Conservation (phyloP, 345 rosid species). For the Anastatica hierochuntica region DNA sequence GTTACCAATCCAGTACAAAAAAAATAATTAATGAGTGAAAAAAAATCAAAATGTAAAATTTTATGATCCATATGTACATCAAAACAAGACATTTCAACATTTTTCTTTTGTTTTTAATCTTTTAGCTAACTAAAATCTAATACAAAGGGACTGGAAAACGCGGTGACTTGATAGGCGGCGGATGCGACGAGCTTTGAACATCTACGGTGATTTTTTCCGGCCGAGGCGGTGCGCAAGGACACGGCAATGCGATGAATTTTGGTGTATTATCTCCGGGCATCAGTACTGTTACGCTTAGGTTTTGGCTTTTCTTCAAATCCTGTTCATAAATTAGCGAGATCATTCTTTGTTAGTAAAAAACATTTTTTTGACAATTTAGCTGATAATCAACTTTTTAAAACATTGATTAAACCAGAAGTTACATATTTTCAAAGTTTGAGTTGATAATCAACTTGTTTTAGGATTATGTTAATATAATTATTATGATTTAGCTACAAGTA, state of each 20-base stretch:
- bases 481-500: too few species aligned
- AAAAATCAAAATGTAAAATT: too few species aligned
- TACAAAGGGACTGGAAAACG: slow-evolving; percentile 64
- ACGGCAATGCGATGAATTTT: slow-evolving; percentile 86
- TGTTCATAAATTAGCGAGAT: too few species aligned
- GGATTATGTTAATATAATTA: too few species aligned
- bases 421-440: too few species aligned
- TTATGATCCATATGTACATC: slow-evolving; percentile 27
- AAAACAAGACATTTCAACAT: slow-evolving; percentile 17
- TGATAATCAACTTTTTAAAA: too few species aligned
- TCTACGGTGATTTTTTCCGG: slow-evolving; percentile 33
- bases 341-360: too few species aligned
- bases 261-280: slow-evolving; percentile 92
- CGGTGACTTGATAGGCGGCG: slow-evolving; percentile 36
- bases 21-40: too few species aligned
- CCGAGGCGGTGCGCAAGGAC: slow-evolving; percentile 64
- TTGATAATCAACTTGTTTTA: too few species aligned
- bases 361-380: too few species aligned
- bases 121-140: slow-evolving; percentile 27
- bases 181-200: slow-evolving; percentile 37
- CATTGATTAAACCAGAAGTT: too few species aligned
- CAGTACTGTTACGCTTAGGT: slow-evolving; percentile 64
- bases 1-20: too few species aligned
- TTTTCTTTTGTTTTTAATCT: not conserved
- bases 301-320: slow-evolving; percentile 42